A percentile compares a stretch with the other conserved stretches of the same genome.
These are phyloP conservation scores for Cladobotryum mycophilum DNA, from an alignment of 2,329 filamentous ascomycete species.

Conservation along the genomic window DNA sequence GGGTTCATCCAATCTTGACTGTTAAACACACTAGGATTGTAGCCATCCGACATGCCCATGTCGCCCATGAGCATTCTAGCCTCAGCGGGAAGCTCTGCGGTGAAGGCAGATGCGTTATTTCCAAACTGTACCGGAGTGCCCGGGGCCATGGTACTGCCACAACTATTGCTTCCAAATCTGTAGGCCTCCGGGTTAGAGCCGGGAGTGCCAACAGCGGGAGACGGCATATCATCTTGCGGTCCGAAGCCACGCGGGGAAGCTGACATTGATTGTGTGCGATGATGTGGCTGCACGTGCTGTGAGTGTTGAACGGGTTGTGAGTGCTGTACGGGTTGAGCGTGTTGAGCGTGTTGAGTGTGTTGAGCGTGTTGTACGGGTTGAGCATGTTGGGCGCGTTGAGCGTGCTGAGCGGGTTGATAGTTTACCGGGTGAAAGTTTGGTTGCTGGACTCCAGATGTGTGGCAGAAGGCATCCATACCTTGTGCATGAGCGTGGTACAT, in stretches of 20 bases:
- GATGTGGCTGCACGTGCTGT: background rate
- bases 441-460: conserved; percentile 14
- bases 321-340: no score
- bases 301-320: no score
- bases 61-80: conserved; percentile 34
- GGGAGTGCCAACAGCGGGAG: background rate
- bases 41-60: no score
- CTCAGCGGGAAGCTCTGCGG: conserved; percentile 36
- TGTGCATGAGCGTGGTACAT: background rate
- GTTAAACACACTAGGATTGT: background rate
- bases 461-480: conserved; percentile 4
- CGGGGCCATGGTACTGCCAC: conserved; percentile 14
- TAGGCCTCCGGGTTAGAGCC: background rate
- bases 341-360: conserved; percentile 1
- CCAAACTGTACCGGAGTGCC: conserved; percentile 15
- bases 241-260: background rate
- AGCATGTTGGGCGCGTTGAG: no score
- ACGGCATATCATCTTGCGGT: background rate
- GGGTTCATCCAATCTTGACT: background rate
- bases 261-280: background rate
- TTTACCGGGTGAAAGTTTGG: conserved; percentile 20
- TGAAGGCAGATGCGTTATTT: conserved; percentile 31
- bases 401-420: conserved; percentile 12
- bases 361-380: no score
- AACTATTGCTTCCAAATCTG: background rate